Evolutionary conservation across 495 filamentous ascomycete genomes (phyloP).

Genomic region (Opeltia flavorubescens): DNA sequence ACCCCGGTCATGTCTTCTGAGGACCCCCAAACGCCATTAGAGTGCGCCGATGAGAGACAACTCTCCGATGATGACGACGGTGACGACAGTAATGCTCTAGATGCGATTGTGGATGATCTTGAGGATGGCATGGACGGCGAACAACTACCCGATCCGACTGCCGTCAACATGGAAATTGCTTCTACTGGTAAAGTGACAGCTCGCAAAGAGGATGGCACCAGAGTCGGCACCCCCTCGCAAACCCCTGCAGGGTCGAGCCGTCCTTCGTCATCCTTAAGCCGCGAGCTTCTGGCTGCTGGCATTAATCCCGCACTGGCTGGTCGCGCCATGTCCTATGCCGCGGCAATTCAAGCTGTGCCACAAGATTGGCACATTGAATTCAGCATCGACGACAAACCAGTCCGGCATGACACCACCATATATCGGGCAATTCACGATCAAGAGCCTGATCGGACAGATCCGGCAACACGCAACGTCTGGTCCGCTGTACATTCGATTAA

Average conservation of each 20-base stretch:
- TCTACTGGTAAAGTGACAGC: constrained; percentile 86
- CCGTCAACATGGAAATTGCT: constrained; percentile 86
- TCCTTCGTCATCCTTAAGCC: constrained; percentile 24
- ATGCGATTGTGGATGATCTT: constrained; percentile 79
- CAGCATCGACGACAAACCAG: constrained; percentile 67
- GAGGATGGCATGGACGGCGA: constrained; percentile 78
- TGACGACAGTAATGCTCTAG: constrained; percentile 54
- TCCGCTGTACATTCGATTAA: constrained; percentile 81
- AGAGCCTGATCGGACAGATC: constrained; percentile 38
- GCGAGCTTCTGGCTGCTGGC: constrained; percentile 34
- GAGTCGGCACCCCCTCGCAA: constrained; percentile 75
- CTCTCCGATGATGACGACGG: constrained; percentile 64
- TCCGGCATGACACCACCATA: constrained; percentile 86
- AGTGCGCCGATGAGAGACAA: constrained; percentile 89
- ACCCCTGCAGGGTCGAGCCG: constrained; percentile 27
- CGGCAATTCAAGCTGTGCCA: constrained; percentile 62
- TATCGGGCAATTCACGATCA: constrained; percentile 85
- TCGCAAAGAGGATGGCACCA: constrained; percentile 89
- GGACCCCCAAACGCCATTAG: constrained; percentile 43
- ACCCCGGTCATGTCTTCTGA: constrained; percentile 29
- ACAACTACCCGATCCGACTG: constrained; percentile 59
- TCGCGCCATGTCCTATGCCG: constrained; percentile 59
- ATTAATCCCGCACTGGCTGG: constrained; percentile 24
- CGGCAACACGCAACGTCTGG: constrained; percentile 67
- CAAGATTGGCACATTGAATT: constrained; percentile 99